Percentiles rank a stretch among this genome's conserved stretches.
These are phyloP conservation scores for Cyberlindnera euphorbiiphila DNA, from an alignment of 805 yeast species.

Conservation along the genomic window DNA sequence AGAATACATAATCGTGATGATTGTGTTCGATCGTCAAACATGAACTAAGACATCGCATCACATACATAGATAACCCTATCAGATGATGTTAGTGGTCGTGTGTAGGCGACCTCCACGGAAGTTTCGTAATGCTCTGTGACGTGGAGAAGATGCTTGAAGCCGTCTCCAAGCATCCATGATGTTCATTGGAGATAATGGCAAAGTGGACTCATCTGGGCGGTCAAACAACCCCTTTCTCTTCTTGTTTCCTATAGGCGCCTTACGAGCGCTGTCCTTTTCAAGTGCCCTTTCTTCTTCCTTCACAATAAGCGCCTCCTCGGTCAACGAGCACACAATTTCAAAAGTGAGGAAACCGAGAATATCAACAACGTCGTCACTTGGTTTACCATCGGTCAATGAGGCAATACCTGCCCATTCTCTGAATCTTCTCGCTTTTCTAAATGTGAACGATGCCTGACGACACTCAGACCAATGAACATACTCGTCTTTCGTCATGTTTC, in stretches of 20 bases:
- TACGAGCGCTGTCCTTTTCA: slow-evolving; percentile 26
- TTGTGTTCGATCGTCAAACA: too few relatives aligned
- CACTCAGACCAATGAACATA: slow-evolving; percentile 99
- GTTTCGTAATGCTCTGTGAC: slow-evolving; percentile 61
- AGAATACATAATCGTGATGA: background rate
- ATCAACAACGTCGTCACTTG: slow-evolving; percentile 95
- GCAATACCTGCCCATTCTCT: slow-evolving; percentile 94
- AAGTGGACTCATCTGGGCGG: slow-evolving; percentile 80
- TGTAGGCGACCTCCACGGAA: slow-evolving; percentile 51
- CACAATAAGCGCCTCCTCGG: slow-evolving; percentile 85
- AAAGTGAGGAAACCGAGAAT: slow-evolving; percentile 92
- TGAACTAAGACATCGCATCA: too few relatives aligned
- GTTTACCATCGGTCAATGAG: slow-evolving; percentile 80
- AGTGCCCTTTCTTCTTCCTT: slow-evolving; percentile 63
- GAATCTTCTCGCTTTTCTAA: slow-evolving; percentile 88
- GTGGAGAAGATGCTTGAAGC: slow-evolving; percentile 55
- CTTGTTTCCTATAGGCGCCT: slow-evolving; percentile 36
- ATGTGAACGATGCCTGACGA: slow-evolving; percentile 95
- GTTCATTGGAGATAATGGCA: slow-evolving; percentile 75
- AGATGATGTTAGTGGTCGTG: slow-evolving; percentile 34
- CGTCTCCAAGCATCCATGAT: slow-evolving; percentile 88
- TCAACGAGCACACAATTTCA: slow-evolving; percentile 91
- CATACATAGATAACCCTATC: too few relatives aligned
- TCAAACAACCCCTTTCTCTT: slow-evolving; percentile 66
- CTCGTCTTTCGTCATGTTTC: slow-evolving; percentile 92